Percentiles rank a stretch among this genome's conserved stretches.
phyloP scores from a whole-genome alignment of 108 stramenopile genomes.

The Licmophora abbreviata region DNA sequence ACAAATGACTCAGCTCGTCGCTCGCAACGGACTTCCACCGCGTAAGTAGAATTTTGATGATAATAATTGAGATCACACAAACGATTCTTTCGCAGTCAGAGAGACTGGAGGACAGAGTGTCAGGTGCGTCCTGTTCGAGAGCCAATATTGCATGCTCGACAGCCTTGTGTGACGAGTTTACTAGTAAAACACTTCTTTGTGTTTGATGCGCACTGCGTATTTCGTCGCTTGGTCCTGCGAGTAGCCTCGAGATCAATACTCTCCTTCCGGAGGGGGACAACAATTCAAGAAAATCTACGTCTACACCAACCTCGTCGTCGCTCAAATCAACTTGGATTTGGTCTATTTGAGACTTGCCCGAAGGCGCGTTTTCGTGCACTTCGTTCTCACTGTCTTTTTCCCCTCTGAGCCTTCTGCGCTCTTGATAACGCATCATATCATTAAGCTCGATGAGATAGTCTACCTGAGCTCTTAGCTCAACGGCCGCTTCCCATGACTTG shows the following conservation, averaged over 20 bases:
- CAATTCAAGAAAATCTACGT: slow-evolving; percentile 8
- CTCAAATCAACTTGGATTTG: neutral
- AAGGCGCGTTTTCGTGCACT: slow-evolving; percentile 1
- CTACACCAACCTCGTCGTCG: neutral
- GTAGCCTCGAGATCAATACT: too few relatives aligned
- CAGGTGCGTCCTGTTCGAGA: too few relatives aligned
- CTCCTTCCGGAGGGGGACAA: neutral
- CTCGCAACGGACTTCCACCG: slow-evolving; percentile 13
- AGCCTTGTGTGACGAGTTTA: too few relatives aligned
- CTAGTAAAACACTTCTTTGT: neutral
- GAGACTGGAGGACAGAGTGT: too few relatives aligned
- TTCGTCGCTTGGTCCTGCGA: neutral
- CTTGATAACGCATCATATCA: slow-evolving; percentile 29
- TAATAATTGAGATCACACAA: slow-evolving; percentile 28
- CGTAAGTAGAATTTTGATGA: slow-evolving; percentile 29
- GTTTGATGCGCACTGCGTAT: neutral
- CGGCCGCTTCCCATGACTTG: slow-evolving; percentile 35
- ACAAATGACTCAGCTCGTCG: slow-evolving; percentile 8
- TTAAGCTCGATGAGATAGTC: slow-evolving; percentile 44
- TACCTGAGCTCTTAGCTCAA: slow-evolving; percentile 27
- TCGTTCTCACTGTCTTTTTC: neutral
- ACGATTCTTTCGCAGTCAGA: slow-evolving; percentile 61
- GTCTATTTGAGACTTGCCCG: neutral
- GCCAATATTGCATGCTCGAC: too few relatives aligned
- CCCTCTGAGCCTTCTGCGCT: slow-evolving; percentile 2